These are phyloP conservation scores for Pulveroboletus ravenelii DNA, from an alignment of 768 basidiomycete species.

Conservation along the genomic window DNA sequence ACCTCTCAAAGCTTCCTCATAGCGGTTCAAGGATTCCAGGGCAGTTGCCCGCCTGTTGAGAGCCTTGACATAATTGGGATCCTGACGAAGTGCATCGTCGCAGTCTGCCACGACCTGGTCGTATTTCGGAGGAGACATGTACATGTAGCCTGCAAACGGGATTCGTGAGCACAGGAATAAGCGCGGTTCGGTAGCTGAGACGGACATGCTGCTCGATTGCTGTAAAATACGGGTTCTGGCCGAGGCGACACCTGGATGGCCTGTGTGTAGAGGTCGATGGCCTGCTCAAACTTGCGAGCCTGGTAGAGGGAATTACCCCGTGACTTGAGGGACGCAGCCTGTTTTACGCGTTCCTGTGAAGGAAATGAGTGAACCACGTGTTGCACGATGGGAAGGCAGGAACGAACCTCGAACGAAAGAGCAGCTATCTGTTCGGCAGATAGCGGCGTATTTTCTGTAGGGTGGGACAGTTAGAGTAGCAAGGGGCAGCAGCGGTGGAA, in stretches of 20 bases:
- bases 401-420: constrained; percentile 54
- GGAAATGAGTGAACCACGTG: constrained; percentile 10
- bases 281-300: constrained; percentile 51
- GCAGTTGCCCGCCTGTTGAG: constrained; percentile 87
- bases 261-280: constrained; percentile 64
- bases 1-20: constrained; percentile 80
- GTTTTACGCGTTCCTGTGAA: constrained; percentile 56
- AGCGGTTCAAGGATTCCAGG: constrained; percentile 67
- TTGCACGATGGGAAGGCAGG: background rate
- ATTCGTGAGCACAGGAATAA: constrained; percentile 1
- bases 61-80: constrained; percentile 83
- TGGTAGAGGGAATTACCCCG: constrained; percentile 72
- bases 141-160: constrained; percentile 68
- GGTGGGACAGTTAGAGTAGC: constrained; percentile 6
- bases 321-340: constrained; percentile 62
- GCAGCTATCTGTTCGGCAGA: constrained; percentile 52
- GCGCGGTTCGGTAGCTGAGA: background rate
- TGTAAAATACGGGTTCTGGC: constrained; percentile 90
- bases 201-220: constrained; percentile 95
- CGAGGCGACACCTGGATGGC: constrained; percentile 72
- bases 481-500: constrained; percentile 2
- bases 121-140: constrained; percentile 80
- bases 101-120: constrained; percentile 86
- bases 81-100: constrained; percentile 79
- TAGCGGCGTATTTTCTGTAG: constrained; percentile 39